phyloP scores from a whole-genome alignment of 768 basidiomycete genomes.

The Collybiopsis luxurians region DNA sequence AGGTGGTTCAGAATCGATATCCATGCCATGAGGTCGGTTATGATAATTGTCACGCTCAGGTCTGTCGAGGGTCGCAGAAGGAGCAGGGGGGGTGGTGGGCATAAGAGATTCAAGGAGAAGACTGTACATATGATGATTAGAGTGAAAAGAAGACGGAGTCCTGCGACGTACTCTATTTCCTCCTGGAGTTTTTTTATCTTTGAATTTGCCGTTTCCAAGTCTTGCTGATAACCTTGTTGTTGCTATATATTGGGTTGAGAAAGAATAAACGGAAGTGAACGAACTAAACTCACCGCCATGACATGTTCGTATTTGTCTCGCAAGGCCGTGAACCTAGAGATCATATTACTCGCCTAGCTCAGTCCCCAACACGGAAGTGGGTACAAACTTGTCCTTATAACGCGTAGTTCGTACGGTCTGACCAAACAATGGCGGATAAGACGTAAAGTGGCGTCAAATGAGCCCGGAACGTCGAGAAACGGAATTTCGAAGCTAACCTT shows the following conservation, averaged over 20 bases:
- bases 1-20: neutral
- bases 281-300: slow-evolving; percentile 29
- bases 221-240: slow-evolving; percentile 33
- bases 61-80: neutral
- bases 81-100: slow-evolving; percentile 4
- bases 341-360: neutral
- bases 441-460: neutral
- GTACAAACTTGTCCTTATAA: slow-evolving; percentile 6
- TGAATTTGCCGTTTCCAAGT: slow-evolving; percentile 35
- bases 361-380: neutral
- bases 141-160: neutral
- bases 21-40: neutral
- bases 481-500: slow-evolving; percentile 2
- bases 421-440: neutral
- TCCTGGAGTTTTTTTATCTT: slow-evolving; percentile 45
- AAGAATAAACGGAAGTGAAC: neutral
- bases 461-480: neutral
- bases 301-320: slow-evolving; percentile 46
- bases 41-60: neutral
- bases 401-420: slow-evolving; percentile 2
- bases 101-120: slow-evolving; percentile 7
- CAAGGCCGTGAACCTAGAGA: slow-evolving; percentile 41
- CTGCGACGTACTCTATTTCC: slow-evolving; percentile 44
- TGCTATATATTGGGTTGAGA: slow-evolving; percentile 23
- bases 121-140: neutral